Conservation (phyloP, 768 basidiomycete genomes). For the Rhizopogon vesiculosus region DNA sequence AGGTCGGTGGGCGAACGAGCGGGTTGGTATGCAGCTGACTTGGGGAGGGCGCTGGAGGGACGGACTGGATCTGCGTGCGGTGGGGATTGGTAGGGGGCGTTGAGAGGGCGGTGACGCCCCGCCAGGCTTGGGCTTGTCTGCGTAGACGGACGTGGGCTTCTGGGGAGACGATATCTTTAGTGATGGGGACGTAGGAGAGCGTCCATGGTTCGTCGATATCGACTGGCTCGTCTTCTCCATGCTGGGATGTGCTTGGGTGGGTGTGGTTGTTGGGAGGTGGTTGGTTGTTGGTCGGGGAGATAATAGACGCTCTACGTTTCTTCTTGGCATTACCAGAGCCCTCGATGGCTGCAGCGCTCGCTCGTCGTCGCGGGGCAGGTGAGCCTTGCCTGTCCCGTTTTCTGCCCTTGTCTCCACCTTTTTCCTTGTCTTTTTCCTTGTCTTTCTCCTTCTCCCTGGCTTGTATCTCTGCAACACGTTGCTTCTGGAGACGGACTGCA, state of each 20-base stretch:
- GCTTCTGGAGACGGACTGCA: conserved; percentile 39
- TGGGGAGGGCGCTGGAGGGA: conserved; percentile 18
- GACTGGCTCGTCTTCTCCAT: conserved; percentile 40
- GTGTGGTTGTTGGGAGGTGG: background rate
- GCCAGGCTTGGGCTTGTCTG: conserved; percentile 60
- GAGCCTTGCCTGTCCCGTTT: conserved; percentile 16
- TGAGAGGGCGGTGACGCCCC: conserved; percentile 59
- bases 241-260: conserved; percentile 16
- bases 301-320: conserved; percentile 33
- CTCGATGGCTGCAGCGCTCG: conserved; percentile 30
- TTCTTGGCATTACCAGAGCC: conserved; percentile 27
- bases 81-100: conserved; percentile 10
- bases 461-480: background rate
- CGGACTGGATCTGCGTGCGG: conserved; percentile 26
- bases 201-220: conserved; percentile 46
- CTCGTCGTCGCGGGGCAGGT: conserved; percentile 27
- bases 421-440: conserved; percentile 27
- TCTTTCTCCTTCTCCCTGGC: conserved; percentile 12
- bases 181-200: conserved; percentile 42
- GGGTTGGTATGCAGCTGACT: conserved; percentile 24
- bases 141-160: conserved; percentile 46
- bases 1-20: conserved; percentile 50
- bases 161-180: conserved; percentile 38
- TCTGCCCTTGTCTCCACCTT: conserved; percentile 23
- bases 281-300: background rate